These are phyloP conservation scores for Fraxinus cuspidata DNA, from an alignment of 257 asterid species.

Conservation along the genomic window DNA sequence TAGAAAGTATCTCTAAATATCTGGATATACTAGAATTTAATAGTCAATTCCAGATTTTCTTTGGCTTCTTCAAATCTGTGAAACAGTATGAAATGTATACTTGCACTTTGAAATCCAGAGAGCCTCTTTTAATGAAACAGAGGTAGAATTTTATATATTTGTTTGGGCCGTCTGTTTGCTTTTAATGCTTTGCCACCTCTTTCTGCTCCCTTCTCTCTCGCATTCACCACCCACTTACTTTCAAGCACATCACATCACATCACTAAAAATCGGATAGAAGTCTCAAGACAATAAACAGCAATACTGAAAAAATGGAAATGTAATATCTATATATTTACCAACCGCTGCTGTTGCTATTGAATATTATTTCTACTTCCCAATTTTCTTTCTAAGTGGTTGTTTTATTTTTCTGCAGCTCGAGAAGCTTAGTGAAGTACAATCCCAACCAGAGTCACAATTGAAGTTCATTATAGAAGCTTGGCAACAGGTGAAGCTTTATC, in stretches of 20 bases:
- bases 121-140: not conserved
- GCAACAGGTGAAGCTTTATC: conserved; percentile 72
- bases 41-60: no score
- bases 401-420: conserved; percentile 62
- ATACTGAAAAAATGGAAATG: not conserved
- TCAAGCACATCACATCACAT: not conserved
- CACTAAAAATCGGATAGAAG: not conserved
- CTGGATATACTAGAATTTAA: no score
- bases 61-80: no score
- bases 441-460: conserved; percentile 89
- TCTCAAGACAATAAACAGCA: not conserved
- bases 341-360: not conserved
- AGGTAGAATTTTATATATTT: not conserved
- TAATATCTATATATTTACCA: not conserved
- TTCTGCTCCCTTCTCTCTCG: not conserved
- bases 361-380: not conserved
- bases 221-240: not conserved
- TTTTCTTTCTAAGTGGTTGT: conserved; percentile 4
- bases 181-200: not conserved
- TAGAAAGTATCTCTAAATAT: not conserved
- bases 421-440: conserved; percentile 86
- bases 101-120: not conserved
- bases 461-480: conserved; percentile 91
- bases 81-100: not conserved
- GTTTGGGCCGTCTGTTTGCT: not conserved